Evolutionary conservation across 768 basidiomycete species (phyloP), one percentile per base, ranked within the genome.

Genomic region (Plicaturopsis crispa): DNA sequence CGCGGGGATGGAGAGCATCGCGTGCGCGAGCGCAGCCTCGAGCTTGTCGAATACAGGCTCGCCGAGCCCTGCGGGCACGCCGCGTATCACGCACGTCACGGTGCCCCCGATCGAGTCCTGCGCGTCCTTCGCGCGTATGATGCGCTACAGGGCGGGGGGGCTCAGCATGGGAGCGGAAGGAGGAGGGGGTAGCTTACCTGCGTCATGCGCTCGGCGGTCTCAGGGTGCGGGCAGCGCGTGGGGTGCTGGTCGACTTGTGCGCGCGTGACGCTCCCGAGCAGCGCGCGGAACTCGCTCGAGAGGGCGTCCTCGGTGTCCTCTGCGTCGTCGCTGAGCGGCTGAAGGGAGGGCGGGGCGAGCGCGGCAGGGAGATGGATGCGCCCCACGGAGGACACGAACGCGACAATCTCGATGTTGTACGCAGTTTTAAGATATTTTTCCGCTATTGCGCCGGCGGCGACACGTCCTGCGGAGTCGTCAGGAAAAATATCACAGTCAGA

Each of bases 21-120:
- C 96, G 56, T 98, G 96, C 10, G 77, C 94, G 43, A 99, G 80
- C 45, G 76, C 76, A 14, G 96, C 96, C 62, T 96, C 94, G 59
- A 98, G 84, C 63, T 98, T 98, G 75, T 99, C 93, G 61, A 99
- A 98, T 36, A 89, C 85, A 38, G 96, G 96, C 60, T 98, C 96
- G 35, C 96, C 96, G 20, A 98, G 77, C 6, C 96, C 96, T 14
- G 82, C 65, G 33, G 96, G 96, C 2, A 84, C 79, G 40, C 82
- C 80, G 31, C 94, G 85, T 49, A 99, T 86, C 26, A 98, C 88
- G 57, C 96, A 98, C 40, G 91, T 98, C 38, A 98, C 79, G 2
- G 89, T 94, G n/a, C 96, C 96, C 36, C 96, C 96, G 46, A 99
- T 93, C 3, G 94, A 98, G 66, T 99, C 96, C 39, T 77, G 66